A percentile compares a stretch with the other conserved stretches of the same genome.
Conservation (phyloP, 169 alveolate species). For the Neospora caninum region DNA sequence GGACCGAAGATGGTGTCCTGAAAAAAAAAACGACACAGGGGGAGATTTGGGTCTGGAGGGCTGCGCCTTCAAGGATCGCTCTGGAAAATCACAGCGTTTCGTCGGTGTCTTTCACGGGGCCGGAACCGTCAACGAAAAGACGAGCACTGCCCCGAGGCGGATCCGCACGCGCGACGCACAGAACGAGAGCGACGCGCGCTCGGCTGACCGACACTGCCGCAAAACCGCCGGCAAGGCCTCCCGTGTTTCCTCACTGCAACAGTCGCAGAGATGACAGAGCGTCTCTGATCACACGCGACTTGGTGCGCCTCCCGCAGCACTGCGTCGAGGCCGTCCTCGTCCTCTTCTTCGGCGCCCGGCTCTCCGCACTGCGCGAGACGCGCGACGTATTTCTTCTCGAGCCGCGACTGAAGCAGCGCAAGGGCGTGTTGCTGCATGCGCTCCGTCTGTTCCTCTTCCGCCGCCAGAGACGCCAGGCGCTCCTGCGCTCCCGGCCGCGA, state of each 20-base stretch:
- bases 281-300: not conserved
- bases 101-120: no score
- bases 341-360: not conserved
- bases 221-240: no score
- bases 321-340: not conserved
- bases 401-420: not conserved
- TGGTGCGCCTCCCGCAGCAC: not conserved
- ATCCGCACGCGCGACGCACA: no score
- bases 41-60: no score
- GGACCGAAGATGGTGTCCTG: not conserved
- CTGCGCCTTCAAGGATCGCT: no score
- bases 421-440: not conserved
- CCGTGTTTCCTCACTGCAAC: not conserved
- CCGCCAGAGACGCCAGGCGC: not conserved
- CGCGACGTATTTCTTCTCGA: constrained; percentile 4
- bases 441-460: not conserved
- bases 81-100: no score
- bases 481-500: not conserved
- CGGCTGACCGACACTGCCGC: no score
- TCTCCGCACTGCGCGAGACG: not conserved
- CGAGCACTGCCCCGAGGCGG: no score
- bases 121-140: no score
- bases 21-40: not conserved
- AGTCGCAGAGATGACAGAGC: not conserved
- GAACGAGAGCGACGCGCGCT: no score